These are phyloP conservation scores for Coniochaeta ligniaria DNA, from an alignment of 2,329 filamentous ascomycete genomes.

Conservation along the genomic window DNA sequence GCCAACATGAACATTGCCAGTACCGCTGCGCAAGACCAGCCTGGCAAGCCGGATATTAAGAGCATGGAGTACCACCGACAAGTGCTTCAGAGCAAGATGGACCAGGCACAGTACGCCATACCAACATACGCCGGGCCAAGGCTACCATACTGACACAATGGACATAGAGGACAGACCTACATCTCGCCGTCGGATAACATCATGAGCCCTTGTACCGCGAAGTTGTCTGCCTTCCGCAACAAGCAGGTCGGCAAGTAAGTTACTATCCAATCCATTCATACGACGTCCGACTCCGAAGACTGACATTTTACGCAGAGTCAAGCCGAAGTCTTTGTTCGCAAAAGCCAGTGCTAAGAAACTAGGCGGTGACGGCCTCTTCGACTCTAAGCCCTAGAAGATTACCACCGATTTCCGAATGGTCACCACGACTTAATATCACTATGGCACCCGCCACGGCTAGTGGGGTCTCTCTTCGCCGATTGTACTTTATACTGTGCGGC, in stretches of 20 bases:
- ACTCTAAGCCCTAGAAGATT: constrained; percentile 11
- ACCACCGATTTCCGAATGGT: not conserved
- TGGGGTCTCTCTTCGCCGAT: constrained; percentile 4
- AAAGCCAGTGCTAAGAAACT: constrained; percentile 59
- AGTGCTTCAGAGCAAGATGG: constrained; percentile 65
- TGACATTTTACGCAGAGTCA: constrained; percentile 37
- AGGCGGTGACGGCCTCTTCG: constrained; percentile 35
- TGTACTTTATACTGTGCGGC: not conserved
- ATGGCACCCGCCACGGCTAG: not conserved
- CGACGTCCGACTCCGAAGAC: not conserved
- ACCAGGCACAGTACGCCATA: constrained; percentile 54
- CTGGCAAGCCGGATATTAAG: constrained; percentile 42
- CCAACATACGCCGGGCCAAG: not conserved
- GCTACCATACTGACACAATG: not conserved
- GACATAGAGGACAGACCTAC: constrained; percentile 35
- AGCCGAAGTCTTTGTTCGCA: constrained; percentile 62
- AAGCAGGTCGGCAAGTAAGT: constrained; percentile 73
- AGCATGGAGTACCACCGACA: constrained; percentile 74
- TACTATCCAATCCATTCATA: not conserved
- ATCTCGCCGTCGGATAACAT: constrained; percentile 83
- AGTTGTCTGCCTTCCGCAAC: constrained; percentile 72
- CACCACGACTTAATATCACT: not conserved
- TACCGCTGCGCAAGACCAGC: constrained; percentile 30
- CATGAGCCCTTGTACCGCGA: constrained; percentile 79
- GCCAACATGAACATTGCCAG: constrained; percentile 47